Conservation (phyloP, 345 rosid genomes). For the Populus alba region DNA sequence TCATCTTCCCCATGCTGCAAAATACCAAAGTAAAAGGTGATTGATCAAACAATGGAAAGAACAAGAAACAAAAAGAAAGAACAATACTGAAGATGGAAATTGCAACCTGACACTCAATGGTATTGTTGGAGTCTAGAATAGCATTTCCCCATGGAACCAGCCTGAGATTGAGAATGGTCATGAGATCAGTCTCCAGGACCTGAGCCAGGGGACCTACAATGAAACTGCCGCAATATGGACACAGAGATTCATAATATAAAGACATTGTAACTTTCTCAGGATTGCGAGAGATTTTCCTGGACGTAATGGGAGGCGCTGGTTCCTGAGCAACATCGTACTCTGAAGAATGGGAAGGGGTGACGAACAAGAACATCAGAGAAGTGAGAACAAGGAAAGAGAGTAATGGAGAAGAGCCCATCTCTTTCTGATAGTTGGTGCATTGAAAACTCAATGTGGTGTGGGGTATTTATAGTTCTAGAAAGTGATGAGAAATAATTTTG, state of each 20-base stretch:
- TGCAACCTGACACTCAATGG: constrained; percentile 45
- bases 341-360: constrained; percentile 3
- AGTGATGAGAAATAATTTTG: too few species aligned
- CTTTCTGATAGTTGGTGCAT: not conserved
- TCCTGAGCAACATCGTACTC: not conserved
- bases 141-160: constrained; percentile 57
- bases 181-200: constrained; percentile 28
- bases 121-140: constrained; percentile 17
- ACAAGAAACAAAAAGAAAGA: not conserved
- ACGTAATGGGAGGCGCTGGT: not conserved
- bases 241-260: constrained; percentile 47
- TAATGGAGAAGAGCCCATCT: constrained; percentile 19
- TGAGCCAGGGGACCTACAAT: constrained; percentile 30
- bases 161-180: constrained; percentile 41
- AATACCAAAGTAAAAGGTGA: not conserved
- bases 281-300: not conserved
- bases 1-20: constrained; percentile 5
- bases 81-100: not conserved
- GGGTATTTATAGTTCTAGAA: not conserved
- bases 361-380: constrained; percentile 13
- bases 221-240: constrained; percentile 45
- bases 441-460: not conserved
- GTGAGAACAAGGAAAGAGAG: constrained; percentile 11
- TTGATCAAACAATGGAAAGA: not conserved
- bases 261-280: constrained; percentile 5